Evolutionary conservation across 1,284 basidiomycete species (phyloP).

Genomic region (Ceratobasidium theobromae): DNA sequence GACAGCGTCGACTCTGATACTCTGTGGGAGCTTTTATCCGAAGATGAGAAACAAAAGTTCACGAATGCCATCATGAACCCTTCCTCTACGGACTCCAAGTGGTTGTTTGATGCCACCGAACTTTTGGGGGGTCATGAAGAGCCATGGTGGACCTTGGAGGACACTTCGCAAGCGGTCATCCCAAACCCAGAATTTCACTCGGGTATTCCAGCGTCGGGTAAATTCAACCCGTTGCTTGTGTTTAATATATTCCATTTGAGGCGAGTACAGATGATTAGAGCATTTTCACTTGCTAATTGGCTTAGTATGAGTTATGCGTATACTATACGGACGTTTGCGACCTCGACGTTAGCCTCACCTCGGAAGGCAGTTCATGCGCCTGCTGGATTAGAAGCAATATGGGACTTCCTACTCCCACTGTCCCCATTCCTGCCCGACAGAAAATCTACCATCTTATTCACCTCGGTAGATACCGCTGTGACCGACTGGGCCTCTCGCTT

Average conservation of each 20-base stretch:
- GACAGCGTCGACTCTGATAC: slow-evolving; percentile 57
- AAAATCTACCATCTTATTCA: slow-evolving; percentile 54
- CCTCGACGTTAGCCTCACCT: slow-evolving; percentile 53
- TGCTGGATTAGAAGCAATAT: slow-evolving; percentile 49
- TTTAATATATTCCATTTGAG: slow-evolving; percentile 67
- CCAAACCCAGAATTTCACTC: slow-evolving; percentile 46
- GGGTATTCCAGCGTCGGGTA: slow-evolving; percentile 47
- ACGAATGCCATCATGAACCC: slow-evolving; percentile 59
- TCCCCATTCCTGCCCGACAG: slow-evolving; percentile 64
- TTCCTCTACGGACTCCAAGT: slow-evolving; percentile 55
- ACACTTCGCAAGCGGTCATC: slow-evolving; percentile 41
- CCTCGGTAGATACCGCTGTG: slow-evolving; percentile 53
- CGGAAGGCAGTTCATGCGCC: slow-evolving; percentile 30
- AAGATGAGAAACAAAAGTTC: slow-evolving; percentile 61
- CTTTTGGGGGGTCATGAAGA: slow-evolving; percentile 50
- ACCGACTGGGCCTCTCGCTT: slow-evolving; percentile 39
- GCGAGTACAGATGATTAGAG: slow-evolving; percentile 48
- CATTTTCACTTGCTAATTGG: not conserved
- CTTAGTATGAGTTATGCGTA: slow-evolving; percentile 66
- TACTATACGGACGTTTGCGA: slow-evolving; percentile 57
- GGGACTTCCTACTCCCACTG: slow-evolving; percentile 51
- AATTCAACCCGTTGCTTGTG: slow-evolving; percentile 49
- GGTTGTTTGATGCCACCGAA: slow-evolving; percentile 60
- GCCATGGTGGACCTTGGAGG: slow-evolving; percentile 31
- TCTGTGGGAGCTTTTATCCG: slow-evolving; percentile 64